Percentiles rank a stretch among this genome's conserved stretches.
Conservation (phyloP, 805 yeast species). For the Wickerhamiella vanderwaltii region DNA sequence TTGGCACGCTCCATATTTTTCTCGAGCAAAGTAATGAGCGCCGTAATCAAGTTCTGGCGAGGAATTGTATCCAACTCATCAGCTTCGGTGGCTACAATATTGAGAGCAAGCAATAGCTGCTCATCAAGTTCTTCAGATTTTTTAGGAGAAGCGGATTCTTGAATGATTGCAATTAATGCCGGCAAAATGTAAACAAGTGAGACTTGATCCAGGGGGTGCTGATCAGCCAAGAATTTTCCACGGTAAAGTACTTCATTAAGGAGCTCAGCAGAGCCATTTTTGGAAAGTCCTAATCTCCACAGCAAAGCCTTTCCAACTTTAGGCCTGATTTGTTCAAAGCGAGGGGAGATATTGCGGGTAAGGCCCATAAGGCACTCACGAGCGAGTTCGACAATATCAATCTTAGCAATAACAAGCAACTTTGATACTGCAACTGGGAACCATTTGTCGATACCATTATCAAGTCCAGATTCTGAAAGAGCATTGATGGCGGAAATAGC, state of each 20-base stretch:
- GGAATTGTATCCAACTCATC: conserved; percentile 48
- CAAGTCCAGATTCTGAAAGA: conserved; percentile 45
- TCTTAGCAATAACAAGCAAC: conserved; percentile 35
- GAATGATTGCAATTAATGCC: conserved; percentile 49
- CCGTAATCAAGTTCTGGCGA: conserved; percentile 48
- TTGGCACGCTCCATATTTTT: conserved; percentile 67
- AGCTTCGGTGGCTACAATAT: conserved; percentile 44
- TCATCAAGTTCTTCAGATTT: conserved; percentile 72
- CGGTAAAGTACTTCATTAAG: conserved; percentile 47
- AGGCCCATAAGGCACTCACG: conserved; percentile 42
- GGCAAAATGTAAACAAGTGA: conserved; percentile 69
- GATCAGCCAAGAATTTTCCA: conserved; percentile 61
- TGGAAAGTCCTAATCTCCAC: conserved; percentile 40
- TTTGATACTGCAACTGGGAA: conserved; percentile 49
- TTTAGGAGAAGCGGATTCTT: conserved; percentile 15
- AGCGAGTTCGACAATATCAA: conserved; percentile 27
- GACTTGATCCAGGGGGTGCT: conserved; percentile 52
- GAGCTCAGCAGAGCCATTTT: conserved; percentile 36
- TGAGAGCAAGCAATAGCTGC: conserved; percentile 63
- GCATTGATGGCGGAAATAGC: conserved; percentile 42
- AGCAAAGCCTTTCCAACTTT: conserved; percentile 61
- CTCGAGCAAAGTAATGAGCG: conserved; percentile 50
- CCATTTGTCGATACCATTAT: conserved; percentile 61
- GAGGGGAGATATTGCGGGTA: conserved; percentile 39
- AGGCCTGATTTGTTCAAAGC: conserved; percentile 33